A percentile compares a stretch with the other conserved stretches of the same genome.
phyloP scores from a whole-genome alignment of 257 asterid genomes.

The Anisodus acutangulus region DNA sequence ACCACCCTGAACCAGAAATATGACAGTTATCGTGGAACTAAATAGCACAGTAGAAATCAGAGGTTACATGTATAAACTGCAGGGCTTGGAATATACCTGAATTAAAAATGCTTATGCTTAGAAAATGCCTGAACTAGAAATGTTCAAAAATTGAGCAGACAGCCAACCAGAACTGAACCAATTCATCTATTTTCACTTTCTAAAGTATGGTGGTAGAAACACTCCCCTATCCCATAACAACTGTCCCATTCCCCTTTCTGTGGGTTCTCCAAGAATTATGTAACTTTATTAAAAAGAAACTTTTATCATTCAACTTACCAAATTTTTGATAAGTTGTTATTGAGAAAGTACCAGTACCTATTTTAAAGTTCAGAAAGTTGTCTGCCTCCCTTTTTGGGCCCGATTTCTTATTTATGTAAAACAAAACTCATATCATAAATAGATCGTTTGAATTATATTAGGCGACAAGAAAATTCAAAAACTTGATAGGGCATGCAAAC shows the following conservation, averaged over 20 bases:
- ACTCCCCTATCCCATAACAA: slow-evolving; percentile 15
- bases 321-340: background rate
- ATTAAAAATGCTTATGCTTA: background rate
- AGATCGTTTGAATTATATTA: background rate
- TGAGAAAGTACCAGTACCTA: background rate
- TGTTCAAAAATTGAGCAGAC: background rate
- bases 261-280: background rate
- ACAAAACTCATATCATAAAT: background rate
- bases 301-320: slow-evolving; percentile 15
- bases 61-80: slow-evolving; percentile 4
- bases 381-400: background rate
- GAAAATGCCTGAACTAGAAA: background rate
- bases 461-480: background rate
- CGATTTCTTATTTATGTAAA: background rate
- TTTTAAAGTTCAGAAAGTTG: background rate
- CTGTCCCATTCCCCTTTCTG: background rate
- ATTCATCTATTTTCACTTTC: slow-evolving; percentile 6
- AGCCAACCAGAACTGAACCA: background rate
- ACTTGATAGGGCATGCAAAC: background rate
- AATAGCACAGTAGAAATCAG: slow-evolving; percentile 6
- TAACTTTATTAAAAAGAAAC: slow-evolving; percentile 9
- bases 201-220: background rate
- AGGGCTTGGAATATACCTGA: background rate
- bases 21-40: background rate
- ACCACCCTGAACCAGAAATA: slow-evolving; percentile 71